Base-by-base conservation (phyloP, 495 filamentous ascomycete genomes). In the Jackrogersella minutella region DNA sequence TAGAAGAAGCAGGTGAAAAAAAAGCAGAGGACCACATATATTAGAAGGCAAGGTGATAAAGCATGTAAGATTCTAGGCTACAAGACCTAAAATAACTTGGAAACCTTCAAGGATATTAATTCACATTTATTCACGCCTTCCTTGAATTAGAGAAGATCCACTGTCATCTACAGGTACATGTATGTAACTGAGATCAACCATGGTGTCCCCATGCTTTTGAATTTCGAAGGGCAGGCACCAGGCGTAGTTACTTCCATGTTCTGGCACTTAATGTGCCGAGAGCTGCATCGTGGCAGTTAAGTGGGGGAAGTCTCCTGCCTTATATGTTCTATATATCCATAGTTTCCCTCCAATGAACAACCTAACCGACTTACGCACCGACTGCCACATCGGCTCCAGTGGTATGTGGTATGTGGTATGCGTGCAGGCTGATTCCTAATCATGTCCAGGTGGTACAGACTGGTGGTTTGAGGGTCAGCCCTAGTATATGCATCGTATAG, bases 271-370 rank as follows among this genome's bases (percentile, higher is more conserved):
- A 16, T 39, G 33, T 54, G 21, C 47, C 47, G 7, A 22, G 16
- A 36, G 13, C 7, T 31, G n/a, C 26, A 50, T 21, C 13, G n/a
- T 50, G 10, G n/a, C 33, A 33, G 14, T 26, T 33, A 4, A 46
- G 26, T 51, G 51, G 36, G 57, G 57, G 31, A 19, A 30, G 28
- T 37, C 22, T 55, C 28, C 40, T 43, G 11, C 46, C 39, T n/a
- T 52, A 17, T 64, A 39, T 50, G 30, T 55, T 52, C 21, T 7
- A 16, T 16, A 51, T 28, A n/a, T 3, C 13, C 36, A 31, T 34
- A 17, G n/a, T 16, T 16, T 33, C 41, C 34, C 8, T 55, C 64
- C 57, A 67, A 67, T 67, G 22, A 53, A 33, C n/a, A 37, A 40
- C 31, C 51, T 39, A 57, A 28, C 51, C 57, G 64, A 34, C 36